Base-by-base conservation (phyloP, 176 grass and related monocot species). In the Aechmea fasciata region DNA sequence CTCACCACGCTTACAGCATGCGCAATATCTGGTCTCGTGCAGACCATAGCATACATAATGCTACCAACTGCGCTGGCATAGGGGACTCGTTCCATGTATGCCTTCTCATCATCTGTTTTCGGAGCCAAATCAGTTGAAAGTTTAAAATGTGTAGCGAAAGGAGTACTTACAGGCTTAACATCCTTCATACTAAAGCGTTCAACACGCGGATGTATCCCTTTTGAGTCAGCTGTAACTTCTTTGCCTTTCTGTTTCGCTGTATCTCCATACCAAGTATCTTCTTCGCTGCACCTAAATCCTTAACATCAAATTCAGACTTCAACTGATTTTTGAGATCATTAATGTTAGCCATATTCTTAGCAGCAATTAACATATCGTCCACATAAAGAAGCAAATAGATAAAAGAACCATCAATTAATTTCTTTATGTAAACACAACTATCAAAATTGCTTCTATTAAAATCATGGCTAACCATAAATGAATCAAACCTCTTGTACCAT, bases 111-210 rank as follows among this genome's bases (percentile, higher is more conserved):
- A 57, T 41, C 1, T 49, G 17, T 74, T 18, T 65, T 10, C 9
- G 52, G 65, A 10, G 52, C 33, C 2, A 69, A 13, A 13, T 74
- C 68, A 9, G 11, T 61, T 11, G 14, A 68, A 13, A 80, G 25
- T 20, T 73, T 80, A 14, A 68, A 80, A 13, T 79, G 59, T 65
- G 26, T 14, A 52, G n/a, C 63, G 13, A 68, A 22, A 28, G 78
- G 13, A 50, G 29, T 73, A 1, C 12, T 67, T 20, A 80, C 13
- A 28, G 0, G 20, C 47, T 74, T 81, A 50, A 41, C 52, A 41
- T 68, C 69, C 6, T 74, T 9, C 63, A 80, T 69, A 12, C 23
- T 23, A 10, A 80, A 80, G 11, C 49, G 67, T 0, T 13, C 9
- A 59, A 11, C 13, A 80, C 69, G 14, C 73, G 9, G 48, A 49